Base-by-base conservation (phyloP, 176 grass and related monocot genomes). In the Tuctoria greenei region DNA sequence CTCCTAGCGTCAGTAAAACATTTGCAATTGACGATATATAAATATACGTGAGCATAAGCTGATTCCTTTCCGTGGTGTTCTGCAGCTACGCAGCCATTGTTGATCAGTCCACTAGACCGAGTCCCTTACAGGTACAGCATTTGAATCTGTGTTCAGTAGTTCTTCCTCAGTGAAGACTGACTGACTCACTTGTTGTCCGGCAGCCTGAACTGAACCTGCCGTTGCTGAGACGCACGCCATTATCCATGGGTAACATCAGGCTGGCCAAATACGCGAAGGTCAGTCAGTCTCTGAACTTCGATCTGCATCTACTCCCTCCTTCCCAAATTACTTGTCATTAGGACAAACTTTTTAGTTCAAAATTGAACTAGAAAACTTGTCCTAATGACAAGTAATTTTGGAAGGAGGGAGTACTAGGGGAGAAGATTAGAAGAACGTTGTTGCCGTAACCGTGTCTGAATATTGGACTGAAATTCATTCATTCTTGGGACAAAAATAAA, bases 221-320 rank as follows among this genome's bases (percentile, higher is more conserved):
- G 1, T 4, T 92, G 65, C 82, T 98, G 47, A 52, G 72, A 14
- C 27, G 76, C 7, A 82, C 82, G 18, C 21, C 25, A 0, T n/a
- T n/a, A n/a, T 81, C 86, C 52, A 89, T 94, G 54, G 74, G 61
- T 0, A 86, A 63, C 79, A 84, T 90, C 72, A 90, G 93, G 25
- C 76, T 98, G 12, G 95, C 91, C 42, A 94, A 85, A 88, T 98
- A 83, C 67, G 86, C 56, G 4, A 90, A 93, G 88, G 94, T 89
- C 23, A 73, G 56, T n/a, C 1, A 20, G 15, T 23, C 51, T 54
- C 51, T 51, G 1, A 51, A 7, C 5, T 51, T 4, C 11, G 16
- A 50, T 18, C 4, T 17, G 17, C 45, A 4, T 0, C 46, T 49
- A 49, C n/a, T n/a, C n/a, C n/a, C n/a, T n/a, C n/a, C n/a, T n/a